Base-by-base conservation (phyloP, 139 green algal species). In the Nannochloris sp. region DNA sequence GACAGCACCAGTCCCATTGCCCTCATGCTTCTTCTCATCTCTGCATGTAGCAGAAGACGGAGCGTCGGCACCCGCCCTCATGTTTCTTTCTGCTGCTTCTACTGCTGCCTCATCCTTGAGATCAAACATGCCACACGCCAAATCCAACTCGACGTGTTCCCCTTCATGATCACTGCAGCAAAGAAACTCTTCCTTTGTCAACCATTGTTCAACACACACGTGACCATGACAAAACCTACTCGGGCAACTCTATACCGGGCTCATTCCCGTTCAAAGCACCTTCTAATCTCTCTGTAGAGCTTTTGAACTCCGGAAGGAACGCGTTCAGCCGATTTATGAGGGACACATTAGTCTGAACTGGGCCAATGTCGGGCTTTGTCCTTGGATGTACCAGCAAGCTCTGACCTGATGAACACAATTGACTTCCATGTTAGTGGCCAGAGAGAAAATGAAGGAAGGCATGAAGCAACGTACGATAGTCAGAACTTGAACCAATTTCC, bases 91-190 rank as follows among this genome's bases (percentile, higher is more conserved):
- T 8, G 71, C 71, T n/a, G 71, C 71, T 14, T 54, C 51, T 24
- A 73, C 51, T 18, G 71, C 71, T 31, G 48, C 34, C 6, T 65
- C 49, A 25, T 72, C 50, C 21, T 73, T 73, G 18, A 78, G 53
- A 21, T 78, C 71, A 56, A 78, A 73, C 43, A 78, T 61, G 7
- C 71, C 71, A 53, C 71, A 78, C 14, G 71, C 71, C 4, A 78
- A n/a, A 57, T 78, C 71, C 24, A 78, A 16, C 16, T 78, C 53
- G 10, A 78, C 60, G 6, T 40, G 31, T 8, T 64, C 48, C 5
- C 64, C 48, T 48, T 49, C 12, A 21, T 62, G 5, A 31, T n/a
- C 8, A 24, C 50, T 62, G 60, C 59, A 16, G 14, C n/a, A 40
- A 25, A 27, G 25, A 54, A 27, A 36, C 46, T 18, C 9, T 5